phyloP scores from a whole-genome alignment of 768 basidiomycete genomes.

The Suillus bovinus region DNA sequence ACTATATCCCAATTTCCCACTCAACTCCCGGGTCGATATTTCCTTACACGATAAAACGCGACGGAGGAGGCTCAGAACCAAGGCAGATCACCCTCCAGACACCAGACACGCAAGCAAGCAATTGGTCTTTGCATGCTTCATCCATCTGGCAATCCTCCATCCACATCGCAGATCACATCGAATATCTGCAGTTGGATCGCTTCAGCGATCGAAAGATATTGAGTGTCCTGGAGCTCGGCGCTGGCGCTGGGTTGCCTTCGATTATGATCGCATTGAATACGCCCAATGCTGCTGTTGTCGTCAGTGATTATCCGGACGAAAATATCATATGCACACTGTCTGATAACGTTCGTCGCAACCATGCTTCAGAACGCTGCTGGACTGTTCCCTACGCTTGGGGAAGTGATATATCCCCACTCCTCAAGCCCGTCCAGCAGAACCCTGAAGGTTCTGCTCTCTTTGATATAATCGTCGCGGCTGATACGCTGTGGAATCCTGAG shows the following conservation, averaged over 20 bases:
- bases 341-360: constrained; percentile 56
- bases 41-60: constrained; percentile 37
- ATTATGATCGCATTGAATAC: constrained; percentile 60
- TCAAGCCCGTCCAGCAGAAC: not conserved
- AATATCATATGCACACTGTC: constrained; percentile 56
- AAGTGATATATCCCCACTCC: constrained; percentile 37
- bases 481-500: constrained; percentile 77
- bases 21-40: constrained; percentile 56
- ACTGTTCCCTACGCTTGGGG: constrained; percentile 70
- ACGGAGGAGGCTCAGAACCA: constrained; percentile 10
- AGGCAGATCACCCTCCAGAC: constrained; percentile 30
- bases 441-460: constrained; percentile 37
- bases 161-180: constrained; percentile 66
- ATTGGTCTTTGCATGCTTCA: constrained; percentile 78
- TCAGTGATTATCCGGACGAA: constrained; percentile 74
- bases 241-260: constrained; percentile 73
- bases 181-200: constrained; percentile 42
- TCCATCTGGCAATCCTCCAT: constrained; percentile 73
- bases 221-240: constrained; percentile 69
- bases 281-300: constrained; percentile 43
- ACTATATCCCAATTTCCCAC: constrained; percentile 58
- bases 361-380: constrained; percentile 45
- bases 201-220: constrained; percentile 24
- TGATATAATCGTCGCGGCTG: constrained; percentile 70
- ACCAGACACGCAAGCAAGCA: constrained; percentile 65